These are phyloP conservation scores for Kodamaea kakaduensis DNA, from an alignment of 805 yeast genomes.

Conservation along the genomic window DNA sequence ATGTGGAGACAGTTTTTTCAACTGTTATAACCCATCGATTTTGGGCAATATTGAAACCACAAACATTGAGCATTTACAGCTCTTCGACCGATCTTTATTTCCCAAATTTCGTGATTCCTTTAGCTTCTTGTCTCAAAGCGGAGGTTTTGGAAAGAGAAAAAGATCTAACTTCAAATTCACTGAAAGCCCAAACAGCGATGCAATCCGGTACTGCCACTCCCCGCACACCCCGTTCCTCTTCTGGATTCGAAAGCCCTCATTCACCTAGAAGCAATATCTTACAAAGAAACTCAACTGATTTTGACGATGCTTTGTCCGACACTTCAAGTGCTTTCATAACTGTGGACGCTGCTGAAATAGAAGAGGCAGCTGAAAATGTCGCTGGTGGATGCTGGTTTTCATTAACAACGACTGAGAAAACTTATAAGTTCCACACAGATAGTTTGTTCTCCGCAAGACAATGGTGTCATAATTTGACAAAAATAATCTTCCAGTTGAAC, in stretches of 20 bases:
- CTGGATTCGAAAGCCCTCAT: conserved; percentile 1
- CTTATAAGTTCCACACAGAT: conserved; percentile 70
- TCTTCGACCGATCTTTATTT: conserved; percentile 79
- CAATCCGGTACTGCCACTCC: conserved; percentile 4
- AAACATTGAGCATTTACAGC: conserved; percentile 63
- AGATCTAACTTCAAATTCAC: neutral
- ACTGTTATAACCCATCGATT: conserved; percentile 46
- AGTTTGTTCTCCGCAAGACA: conserved; percentile 66
- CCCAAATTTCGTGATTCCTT: conserved; percentile 72
- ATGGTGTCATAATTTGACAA: conserved; percentile 75
- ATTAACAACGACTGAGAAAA: conserved; percentile 53
- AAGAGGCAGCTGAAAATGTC: conserved; percentile 26
- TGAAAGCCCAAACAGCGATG: neutral
- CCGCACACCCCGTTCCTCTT: neutral
- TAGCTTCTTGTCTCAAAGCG: conserved; percentile 58
- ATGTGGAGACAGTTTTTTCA: conserved; percentile 34
- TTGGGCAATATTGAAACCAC: conserved; percentile 78
- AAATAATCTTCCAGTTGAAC: conserved; percentile 61
- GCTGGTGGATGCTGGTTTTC: conserved; percentile 48
- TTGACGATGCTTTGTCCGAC: conserved; percentile 21
- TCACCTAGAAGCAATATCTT: conserved; percentile 8
- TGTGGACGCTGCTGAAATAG: conserved; percentile 16
- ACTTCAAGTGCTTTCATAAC: conserved; percentile 16
- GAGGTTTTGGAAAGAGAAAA: conserved; percentile 40
- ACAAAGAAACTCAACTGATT: neutral